These are phyloP conservation scores for Aspergillus cavernicola DNA, from an alignment of 495 filamentous ascomycete species.

Conservation along the genomic window DNA sequence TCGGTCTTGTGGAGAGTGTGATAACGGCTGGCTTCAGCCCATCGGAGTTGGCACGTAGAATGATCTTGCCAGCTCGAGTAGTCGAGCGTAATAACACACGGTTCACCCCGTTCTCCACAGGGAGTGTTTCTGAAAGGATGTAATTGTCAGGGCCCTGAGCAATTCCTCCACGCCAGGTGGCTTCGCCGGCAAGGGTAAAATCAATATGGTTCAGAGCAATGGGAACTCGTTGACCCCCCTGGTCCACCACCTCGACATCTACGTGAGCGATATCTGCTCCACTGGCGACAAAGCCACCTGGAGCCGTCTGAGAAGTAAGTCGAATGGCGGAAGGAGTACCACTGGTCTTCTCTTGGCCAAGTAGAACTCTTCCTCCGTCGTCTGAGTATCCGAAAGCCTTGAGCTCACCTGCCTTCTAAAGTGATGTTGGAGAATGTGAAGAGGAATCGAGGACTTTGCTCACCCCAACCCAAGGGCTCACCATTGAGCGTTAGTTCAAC, in stretches of 20 bases:
- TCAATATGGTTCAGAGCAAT: slow-evolving; percentile 4
- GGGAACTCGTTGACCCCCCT: background rate
- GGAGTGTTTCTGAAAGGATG: slow-evolving; percentile 4
- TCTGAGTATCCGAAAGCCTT: slow-evolving; percentile 1
- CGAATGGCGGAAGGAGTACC: slow-evolving; percentile 6
- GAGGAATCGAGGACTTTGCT: slow-evolving; percentile 6
- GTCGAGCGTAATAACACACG: slow-evolving; percentile 6
- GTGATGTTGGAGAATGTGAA: slow-evolving; percentile 11
- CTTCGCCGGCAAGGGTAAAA: slow-evolving; percentile 4
- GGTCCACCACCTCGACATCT: slow-evolving; percentile 2
- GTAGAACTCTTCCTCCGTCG: background rate
- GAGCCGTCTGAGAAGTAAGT: background rate
- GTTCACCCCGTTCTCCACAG: slow-evolving; percentile 8
- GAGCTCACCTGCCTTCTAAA: slow-evolving; percentile 3
- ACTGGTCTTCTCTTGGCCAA: slow-evolving; percentile 1
- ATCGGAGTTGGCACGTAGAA: background rate
- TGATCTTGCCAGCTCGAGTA: slow-evolving; percentile 3
- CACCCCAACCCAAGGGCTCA: background rate
- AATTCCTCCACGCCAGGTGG: slow-evolving; percentile 4
- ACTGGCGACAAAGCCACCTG: slow-evolving; percentile 11
- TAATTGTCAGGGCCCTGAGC: slow-evolving; percentile 8
- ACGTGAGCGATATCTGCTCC: slow-evolving; percentile 11
- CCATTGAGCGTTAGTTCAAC: slow-evolving; percentile 6
- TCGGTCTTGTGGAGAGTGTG: background rate
- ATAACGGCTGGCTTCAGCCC: background rate